Percentiles rank a stretch among this genome's conserved stretches.
phyloP scores from a whole-genome alignment of 805 yeast genomes.

The Yamadazyma akitaensis region DNA sequence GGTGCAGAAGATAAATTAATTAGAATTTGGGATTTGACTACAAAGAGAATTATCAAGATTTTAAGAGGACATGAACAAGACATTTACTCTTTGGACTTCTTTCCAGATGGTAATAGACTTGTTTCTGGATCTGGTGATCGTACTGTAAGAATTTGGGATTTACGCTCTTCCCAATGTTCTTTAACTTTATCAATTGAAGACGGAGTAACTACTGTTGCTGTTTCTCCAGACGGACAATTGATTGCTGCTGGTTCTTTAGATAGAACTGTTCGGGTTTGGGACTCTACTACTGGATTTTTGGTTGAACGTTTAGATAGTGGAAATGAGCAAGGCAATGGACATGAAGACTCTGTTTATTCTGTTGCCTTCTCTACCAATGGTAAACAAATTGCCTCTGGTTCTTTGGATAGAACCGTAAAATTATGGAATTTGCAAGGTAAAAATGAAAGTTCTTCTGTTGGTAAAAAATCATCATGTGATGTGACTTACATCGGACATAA shows the following conservation, averaged over 20 bases:
- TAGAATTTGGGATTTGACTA: constrained; percentile 92
- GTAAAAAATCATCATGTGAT: constrained; percentile 62
- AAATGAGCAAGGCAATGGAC: constrained; percentile 85
- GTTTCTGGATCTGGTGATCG: constrained; percentile 97
- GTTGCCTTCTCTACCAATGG: constrained; percentile 93
- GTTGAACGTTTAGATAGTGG: constrained; percentile 92
- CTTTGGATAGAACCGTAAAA: constrained; percentile 93
- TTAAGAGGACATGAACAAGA: constrained; percentile 96
- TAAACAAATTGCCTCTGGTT: constrained; percentile 88
- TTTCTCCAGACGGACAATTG: constrained; percentile 88
- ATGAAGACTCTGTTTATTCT: constrained; percentile 91
- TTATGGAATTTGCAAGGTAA: constrained; percentile 84
- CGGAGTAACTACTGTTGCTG: constrained; percentile 97
- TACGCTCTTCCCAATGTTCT: constrained; percentile 83
- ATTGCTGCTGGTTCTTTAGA: constrained; percentile 97
- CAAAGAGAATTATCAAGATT: constrained; percentile 79
- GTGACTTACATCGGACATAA: constrained; percentile 94
- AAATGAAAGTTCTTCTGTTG: constrained; percentile 19
- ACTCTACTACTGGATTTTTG: constrained; percentile 83
- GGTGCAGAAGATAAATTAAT: constrained; percentile 90
- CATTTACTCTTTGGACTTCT: constrained; percentile 90
- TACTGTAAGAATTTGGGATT: constrained; percentile 95
- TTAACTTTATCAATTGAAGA: constrained; percentile 89
- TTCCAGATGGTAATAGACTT: constrained; percentile 89
- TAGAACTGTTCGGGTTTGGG: constrained; percentile 96